Percentiles rank a stretch among this genome's conserved stretches.
Conservation (phyloP, 345 rosid genomes). For the Dipteronia sinensis region DNA sequence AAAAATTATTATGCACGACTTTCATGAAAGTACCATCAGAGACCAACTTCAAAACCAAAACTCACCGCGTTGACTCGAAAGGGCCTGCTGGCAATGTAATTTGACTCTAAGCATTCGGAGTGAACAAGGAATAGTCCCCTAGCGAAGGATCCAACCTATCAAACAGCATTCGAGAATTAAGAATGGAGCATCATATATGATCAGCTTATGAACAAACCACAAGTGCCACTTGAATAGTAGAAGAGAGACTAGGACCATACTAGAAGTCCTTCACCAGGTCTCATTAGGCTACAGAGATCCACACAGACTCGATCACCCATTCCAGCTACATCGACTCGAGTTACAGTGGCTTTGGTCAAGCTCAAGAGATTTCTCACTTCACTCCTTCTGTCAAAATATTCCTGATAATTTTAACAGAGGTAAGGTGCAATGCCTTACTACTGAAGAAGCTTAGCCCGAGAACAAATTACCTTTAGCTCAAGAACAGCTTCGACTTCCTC, state of each 20-base stretch:
- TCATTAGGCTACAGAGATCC: constrained; percentile 94
- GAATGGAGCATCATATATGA: not conserved
- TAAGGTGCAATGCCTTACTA: constrained; percentile 33
- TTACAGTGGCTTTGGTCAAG: constrained; percentile 63
- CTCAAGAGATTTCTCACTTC: constrained; percentile 57
- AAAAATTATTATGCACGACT: not conserved
- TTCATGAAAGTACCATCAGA: not conserved
- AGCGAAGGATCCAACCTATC: constrained; percentile 90
- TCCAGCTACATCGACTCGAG: constrained; percentile 58
- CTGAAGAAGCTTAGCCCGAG: constrained; percentile 13
- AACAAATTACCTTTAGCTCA: constrained; percentile 59
- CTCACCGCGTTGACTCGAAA: constrained; percentile 91
- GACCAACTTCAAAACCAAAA: constrained; percentile 8
- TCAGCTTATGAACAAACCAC: not conserved
- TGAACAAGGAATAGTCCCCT: constrained; percentile 92
- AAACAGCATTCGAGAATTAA: not conserved
- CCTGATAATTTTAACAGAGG: constrained; percentile 47
- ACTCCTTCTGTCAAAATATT: constrained; percentile 74
- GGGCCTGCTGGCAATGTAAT: constrained; percentile 89
- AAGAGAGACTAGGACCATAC: constrained; percentile 37
- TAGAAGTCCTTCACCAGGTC: constrained; percentile 92
- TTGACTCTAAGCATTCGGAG: constrained; percentile 86
- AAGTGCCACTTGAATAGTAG: not conserved
- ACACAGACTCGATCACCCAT: constrained; percentile 96
- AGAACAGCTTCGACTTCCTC: constrained; percentile 63